phyloP scores from a whole-genome alignment of 768 basidiomycete genomes.

The Cyclocybe aegerita region DNA sequence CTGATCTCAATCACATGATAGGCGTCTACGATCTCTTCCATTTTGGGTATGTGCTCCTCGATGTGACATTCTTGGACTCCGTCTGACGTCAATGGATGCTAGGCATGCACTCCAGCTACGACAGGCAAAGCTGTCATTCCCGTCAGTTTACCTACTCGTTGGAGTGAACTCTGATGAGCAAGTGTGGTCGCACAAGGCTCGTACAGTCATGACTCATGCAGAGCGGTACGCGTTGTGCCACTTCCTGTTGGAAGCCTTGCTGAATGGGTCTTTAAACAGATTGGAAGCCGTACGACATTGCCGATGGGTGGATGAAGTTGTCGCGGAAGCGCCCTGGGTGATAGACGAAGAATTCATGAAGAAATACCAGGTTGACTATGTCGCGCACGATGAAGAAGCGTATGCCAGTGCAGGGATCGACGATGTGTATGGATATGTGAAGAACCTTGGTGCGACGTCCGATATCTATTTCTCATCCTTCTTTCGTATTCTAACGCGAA shows the following conservation, averaged over 20 bases:
- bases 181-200: conserved; percentile 75
- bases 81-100: conserved; percentile 8
- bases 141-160: conserved; percentile 84
- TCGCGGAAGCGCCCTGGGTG: conserved; percentile 90
- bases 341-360: conserved; percentile 80
- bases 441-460: conserved; percentile 63
- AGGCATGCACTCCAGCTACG: conserved; percentile 95
- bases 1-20: conserved; percentile 31
- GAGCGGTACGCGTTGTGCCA: conserved; percentile 58
- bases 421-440: conserved; percentile 84
- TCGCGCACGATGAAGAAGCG: conserved; percentile 93
- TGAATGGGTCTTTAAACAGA: conserved; percentile 31
- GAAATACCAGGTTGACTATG: conserved; percentile 90
- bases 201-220: conserved; percentile 82
- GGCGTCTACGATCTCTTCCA: conserved; percentile 98
- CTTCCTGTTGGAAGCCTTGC: background rate
- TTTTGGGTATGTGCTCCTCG: conserved; percentile 64
- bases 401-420: conserved; percentile 77
- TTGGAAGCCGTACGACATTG: conserved; percentile 94
- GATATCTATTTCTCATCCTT: background rate
- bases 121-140: conserved; percentile 94
- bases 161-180: conserved; percentile 93
- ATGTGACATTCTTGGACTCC: background rate
- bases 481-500: background rate
- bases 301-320: conserved; percentile 94